A percentile compares a stretch with the other conserved stretches of the same genome.
Evolutionary conservation across 768 basidiomycete genomes (phyloP).

Genomic region (Amanita pallidorosea): DNA sequence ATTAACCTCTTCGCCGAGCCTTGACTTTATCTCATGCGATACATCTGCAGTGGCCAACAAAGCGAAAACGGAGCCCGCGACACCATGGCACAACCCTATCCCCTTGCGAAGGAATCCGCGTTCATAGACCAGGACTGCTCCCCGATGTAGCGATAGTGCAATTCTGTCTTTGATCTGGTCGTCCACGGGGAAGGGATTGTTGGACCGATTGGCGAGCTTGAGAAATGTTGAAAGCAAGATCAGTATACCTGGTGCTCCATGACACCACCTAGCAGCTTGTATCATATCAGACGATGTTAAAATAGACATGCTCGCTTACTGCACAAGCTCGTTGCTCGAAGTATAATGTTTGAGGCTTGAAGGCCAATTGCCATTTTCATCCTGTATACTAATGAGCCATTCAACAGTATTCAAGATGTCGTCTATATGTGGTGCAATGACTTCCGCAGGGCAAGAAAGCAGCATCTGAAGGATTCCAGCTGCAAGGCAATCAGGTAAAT

Average conservation of each 20-base stretch:
- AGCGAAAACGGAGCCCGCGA: constrained; percentile 42
- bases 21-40: constrained; percentile 19
- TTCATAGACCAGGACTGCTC: constrained; percentile 32
- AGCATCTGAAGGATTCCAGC: constrained; percentile 46
- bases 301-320: constrained; percentile 23
- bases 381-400: constrained; percentile 38
- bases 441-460: constrained; percentile 26
- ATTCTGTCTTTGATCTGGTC: constrained; percentile 17
- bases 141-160: constrained; percentile 23
- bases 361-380: constrained; percentile 42
- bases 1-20: not conserved
- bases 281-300: not conserved
- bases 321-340: constrained; percentile 29
- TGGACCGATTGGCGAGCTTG: constrained; percentile 15
- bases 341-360: constrained; percentile 15
- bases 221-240: constrained; percentile 36
- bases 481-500: constrained; percentile 9
- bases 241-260: constrained; percentile 42
- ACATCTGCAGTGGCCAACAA: constrained; percentile 37
- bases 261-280: constrained; percentile 37
- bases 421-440: constrained; percentile 25
- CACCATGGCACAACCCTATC: constrained; percentile 50
- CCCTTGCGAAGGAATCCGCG: constrained; percentile 44
- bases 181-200: constrained; percentile 13
- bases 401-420: constrained; percentile 32